phyloP scores from a whole-genome alignment of 345 rosid species.

The rapeseed (Brassica napus) region DNA sequence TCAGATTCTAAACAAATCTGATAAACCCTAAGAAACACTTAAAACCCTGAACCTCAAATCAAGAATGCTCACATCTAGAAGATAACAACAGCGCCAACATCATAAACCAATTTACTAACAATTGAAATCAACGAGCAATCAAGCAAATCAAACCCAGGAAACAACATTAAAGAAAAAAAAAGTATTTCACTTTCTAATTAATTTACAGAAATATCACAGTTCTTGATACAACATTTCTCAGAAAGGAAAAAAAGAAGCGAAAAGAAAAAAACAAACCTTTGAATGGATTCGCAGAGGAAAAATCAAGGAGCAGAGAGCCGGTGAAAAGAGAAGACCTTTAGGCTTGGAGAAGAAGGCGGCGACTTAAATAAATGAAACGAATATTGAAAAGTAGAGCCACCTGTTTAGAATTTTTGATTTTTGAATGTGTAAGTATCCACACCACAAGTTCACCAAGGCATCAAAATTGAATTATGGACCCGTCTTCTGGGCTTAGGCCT shows the following conservation, averaged over 20 bases:
- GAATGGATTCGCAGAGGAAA: neutral
- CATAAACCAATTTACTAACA: neutral
- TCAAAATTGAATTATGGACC: neutral
- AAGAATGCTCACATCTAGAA: neutral
- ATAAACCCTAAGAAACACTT: constrained; percentile 2
- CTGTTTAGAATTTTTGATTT: neutral
- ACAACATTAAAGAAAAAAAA: neutral
- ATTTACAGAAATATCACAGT: neutral
- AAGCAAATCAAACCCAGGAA: constrained; percentile 6
- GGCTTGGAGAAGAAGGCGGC: constrained; percentile 20
- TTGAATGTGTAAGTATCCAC: neutral
- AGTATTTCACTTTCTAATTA: neutral
- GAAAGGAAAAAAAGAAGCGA: neutral
- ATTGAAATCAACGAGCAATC: constrained; percentile 13
- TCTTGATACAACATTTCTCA: neutral
- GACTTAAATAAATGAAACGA: neutral
- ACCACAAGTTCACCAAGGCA: neutral
- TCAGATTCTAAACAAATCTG: neutral
- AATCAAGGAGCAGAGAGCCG: constrained; percentile 10
- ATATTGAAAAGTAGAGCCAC: constrained; percentile 25
- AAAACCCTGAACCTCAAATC: constrained; percentile 18
- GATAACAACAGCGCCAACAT: neutral
- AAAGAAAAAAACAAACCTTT: neutral
- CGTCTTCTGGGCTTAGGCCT: neutral
- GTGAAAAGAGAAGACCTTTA: constrained; percentile 6